Evolutionary conservation across 495 filamentous ascomycete genomes (phyloP).

Genomic region (Aspergillus hancockii): DNA sequence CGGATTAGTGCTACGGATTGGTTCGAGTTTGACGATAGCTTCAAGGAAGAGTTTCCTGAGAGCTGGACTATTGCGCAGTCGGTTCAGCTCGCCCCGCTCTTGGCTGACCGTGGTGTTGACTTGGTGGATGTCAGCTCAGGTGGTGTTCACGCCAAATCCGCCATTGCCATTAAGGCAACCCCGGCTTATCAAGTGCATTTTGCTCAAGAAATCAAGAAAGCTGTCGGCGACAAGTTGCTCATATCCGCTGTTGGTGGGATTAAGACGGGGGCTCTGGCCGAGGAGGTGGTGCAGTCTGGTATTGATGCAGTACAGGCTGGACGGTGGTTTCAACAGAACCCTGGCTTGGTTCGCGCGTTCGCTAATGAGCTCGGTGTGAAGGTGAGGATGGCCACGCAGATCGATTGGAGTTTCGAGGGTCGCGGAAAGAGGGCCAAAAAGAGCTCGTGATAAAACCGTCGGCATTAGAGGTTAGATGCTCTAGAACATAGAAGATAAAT

Average conservation of each 20-base stretch:
- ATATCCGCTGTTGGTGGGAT: slow-evolving; percentile 56
- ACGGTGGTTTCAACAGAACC: slow-evolving; percentile 61
- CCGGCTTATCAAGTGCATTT: slow-evolving; percentile 49
- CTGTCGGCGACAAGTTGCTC: slow-evolving; percentile 43
- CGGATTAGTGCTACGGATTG: slow-evolving; percentile 56
- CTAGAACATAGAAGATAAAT: neutral
- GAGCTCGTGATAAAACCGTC: neutral
- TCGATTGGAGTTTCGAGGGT: slow-evolving; percentile 48
- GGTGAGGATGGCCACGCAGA: slow-evolving; percentile 61
- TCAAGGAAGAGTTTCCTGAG: slow-evolving; percentile 38
- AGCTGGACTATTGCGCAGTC: slow-evolving; percentile 54
- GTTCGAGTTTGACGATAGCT: slow-evolving; percentile 43
- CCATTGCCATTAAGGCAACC: slow-evolving; percentile 51
- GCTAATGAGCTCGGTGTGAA: slow-evolving; percentile 63
- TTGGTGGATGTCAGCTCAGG: slow-evolving; percentile 59
- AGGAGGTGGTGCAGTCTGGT: slow-evolving; percentile 46
- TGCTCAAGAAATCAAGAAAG: slow-evolving; percentile 46
- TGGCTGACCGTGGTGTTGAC: slow-evolving; percentile 55
- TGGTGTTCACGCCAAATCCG: slow-evolving; percentile 51
- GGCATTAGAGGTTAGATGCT: neutral
- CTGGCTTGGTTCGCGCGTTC: slow-evolving; percentile 62
- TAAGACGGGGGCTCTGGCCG: slow-evolving; percentile 42
- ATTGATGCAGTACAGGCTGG: slow-evolving; percentile 52
- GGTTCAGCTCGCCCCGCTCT: slow-evolving; percentile 41
- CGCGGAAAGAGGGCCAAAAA: slow-evolving; percentile 9